Conservation (phyloP, 805 yeast genomes). For the Lipomyces japonicus region DNA sequence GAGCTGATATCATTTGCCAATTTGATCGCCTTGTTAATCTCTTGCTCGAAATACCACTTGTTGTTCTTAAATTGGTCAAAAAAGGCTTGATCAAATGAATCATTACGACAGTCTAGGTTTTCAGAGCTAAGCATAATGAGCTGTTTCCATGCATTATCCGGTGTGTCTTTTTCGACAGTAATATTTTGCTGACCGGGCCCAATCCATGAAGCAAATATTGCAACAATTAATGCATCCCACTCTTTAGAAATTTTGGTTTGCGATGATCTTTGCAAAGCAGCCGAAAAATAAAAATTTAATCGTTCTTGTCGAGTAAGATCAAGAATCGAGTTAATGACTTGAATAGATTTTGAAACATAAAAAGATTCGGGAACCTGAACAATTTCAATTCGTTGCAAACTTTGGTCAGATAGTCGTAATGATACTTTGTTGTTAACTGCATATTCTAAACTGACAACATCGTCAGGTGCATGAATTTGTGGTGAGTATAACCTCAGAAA, state of each 20-base stretch:
- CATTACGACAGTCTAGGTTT: no score
- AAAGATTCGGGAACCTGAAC: conserved; percentile 3
- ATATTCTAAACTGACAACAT: not conserved
- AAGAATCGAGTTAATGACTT: conserved; percentile 8
- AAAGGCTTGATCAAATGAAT: not conserved
- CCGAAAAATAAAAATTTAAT: conserved; percentile 8
- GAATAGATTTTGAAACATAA: conserved; percentile 2
- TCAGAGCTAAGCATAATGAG: no score
- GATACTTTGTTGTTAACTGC: conserved; percentile 1
- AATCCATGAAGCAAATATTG: conserved; percentile 24
- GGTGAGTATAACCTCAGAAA: conserved; percentile 50
- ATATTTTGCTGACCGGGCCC: conserved; percentile 9
- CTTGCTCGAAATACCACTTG: conserved; percentile 3
- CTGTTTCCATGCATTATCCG: no score
- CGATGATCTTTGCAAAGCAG: conserved; percentile 7
- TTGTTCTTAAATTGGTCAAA: no score
- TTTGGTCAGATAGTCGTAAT: conserved; percentile 1
- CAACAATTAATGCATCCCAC: conserved; percentile 25
- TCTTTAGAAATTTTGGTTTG: conserved; percentile 10
- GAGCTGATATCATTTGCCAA: conserved; percentile 5
- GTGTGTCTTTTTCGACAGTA: not conserved
- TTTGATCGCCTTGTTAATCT: not conserved
- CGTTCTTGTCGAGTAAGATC: conserved; percentile 6
- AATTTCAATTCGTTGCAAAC: conserved; percentile 9
- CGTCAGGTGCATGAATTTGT: not conserved